Conservation (phyloP, 2,329 filamentous ascomycete genomes). For the Aspergillus sp. region DNA sequence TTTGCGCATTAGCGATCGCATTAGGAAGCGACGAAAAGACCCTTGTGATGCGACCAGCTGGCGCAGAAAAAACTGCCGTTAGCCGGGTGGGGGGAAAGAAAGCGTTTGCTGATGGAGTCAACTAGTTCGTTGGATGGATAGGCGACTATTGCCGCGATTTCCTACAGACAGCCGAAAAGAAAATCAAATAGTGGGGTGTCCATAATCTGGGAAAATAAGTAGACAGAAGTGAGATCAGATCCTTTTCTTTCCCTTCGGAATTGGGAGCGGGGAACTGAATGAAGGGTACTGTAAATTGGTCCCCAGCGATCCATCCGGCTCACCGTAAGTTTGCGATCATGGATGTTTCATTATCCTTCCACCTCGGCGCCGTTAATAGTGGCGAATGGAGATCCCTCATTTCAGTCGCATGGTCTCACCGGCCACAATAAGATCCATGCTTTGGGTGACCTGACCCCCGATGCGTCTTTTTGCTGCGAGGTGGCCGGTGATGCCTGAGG, state of each 20-base stretch:
- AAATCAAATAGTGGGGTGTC: background rate
- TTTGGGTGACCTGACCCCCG: slow-evolving; percentile 1
- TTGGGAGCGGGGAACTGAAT: background rate
- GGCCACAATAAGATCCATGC: background rate
- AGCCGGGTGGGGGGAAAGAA: slow-evolving; percentile 7
- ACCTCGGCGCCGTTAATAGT: background rate
- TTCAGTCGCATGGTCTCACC: background rate
- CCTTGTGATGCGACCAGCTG: slow-evolving; percentile 7
- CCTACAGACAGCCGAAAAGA: background rate
- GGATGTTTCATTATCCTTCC: background rate
- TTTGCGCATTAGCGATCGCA: background rate
- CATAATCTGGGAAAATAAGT: background rate
- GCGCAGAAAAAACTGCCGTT: slow-evolving; percentile 17
- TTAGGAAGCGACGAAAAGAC: background rate
- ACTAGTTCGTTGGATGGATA: background rate
- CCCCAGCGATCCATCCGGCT: background rate
- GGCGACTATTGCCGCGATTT: background rate
- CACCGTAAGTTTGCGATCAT: slow-evolving; percentile 5
- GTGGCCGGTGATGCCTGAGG: slow-evolving; percentile 11
- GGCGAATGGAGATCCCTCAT: background rate
- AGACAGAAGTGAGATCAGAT: background rate
- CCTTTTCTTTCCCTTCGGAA: too few relatives aligned
- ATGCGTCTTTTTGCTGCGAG: background rate
- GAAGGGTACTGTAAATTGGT: background rate
- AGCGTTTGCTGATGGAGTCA: background rate